phyloP scores from a whole-genome alignment of 1,284 basidiomycete genomes.

The Rhodotorula sp. region DNA sequence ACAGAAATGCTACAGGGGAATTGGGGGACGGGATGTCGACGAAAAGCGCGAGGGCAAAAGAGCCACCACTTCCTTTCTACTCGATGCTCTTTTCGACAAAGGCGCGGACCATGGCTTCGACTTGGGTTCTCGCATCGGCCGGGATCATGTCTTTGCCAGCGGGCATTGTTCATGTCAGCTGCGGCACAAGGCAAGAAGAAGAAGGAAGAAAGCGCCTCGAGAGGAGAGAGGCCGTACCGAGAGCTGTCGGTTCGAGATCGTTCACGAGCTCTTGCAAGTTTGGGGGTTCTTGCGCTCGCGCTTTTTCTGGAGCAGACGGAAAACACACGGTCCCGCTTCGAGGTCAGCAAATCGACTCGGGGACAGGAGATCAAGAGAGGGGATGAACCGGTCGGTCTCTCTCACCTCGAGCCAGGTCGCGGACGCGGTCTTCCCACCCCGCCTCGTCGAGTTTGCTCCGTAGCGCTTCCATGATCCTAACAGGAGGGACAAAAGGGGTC shows the following conservation, averaged over 20 bases:
- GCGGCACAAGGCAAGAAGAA: background rate
- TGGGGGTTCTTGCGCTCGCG: constrained; percentile 25
- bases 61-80: constrained; percentile 2
- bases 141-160: constrained; percentile 25
- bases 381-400: too few relatives aligned
- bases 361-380: too few relatives aligned
- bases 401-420: constrained; percentile 32
- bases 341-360: too few relatives aligned
- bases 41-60: background rate
- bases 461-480: constrained; percentile 26
- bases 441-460: constrained; percentile 11
- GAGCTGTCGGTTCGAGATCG: constrained; percentile 25
- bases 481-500: rapidly evolving
- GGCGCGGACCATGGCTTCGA: constrained; percentile 31
- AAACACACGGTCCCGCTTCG: background rate
- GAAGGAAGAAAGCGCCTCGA: background rate
- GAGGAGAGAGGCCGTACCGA: constrained; percentile 8
- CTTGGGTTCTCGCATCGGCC: constrained; percentile 18
- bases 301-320: constrained; percentile 14
- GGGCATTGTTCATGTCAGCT: background rate
- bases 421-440: constrained; percentile 30
- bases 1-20: background rate
- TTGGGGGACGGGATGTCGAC: background rate
- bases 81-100: constrained; percentile 41
- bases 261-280: constrained; percentile 21